A percentile compares a stretch with the other conserved stretches of the same genome.
Conservation (phyloP, 768 basidiomycete genomes). For the Clavaria fumosa region DNA sequence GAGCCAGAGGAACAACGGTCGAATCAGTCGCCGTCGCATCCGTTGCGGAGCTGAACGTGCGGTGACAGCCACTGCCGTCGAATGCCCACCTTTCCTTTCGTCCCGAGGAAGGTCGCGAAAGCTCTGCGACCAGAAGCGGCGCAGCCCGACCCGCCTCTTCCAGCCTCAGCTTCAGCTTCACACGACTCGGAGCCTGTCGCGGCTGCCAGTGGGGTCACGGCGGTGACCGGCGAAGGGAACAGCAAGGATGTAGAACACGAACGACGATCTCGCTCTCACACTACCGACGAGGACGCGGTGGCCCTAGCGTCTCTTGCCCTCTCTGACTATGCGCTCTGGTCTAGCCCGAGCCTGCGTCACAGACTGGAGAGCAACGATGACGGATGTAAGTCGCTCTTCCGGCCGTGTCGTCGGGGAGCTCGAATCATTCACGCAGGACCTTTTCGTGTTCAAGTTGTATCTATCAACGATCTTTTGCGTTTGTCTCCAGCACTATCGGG, state of each 20-base stretch:
- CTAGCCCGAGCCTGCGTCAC: constrained; percentile 36
- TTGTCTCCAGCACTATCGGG: constrained; percentile 23
- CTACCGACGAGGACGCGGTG: constrained; percentile 30
- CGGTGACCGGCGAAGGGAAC: background rate
- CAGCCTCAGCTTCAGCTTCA: background rate
- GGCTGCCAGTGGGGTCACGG: background rate
- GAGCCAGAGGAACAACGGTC: no score
- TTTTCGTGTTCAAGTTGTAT: constrained; percentile 30
- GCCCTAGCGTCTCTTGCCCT: constrained; percentile 41
- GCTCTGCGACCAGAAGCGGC: constrained; percentile 12
- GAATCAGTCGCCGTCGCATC: no score
- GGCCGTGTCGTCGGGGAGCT: constrained; percentile 5
- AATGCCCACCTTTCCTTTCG: constrained; percentile 24
- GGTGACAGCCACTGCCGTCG: no score
- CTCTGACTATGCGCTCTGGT: constrained; percentile 61
- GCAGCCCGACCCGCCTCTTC: background rate
- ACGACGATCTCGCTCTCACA: background rate
- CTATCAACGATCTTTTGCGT: constrained; percentile 37
- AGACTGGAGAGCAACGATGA: constrained; percentile 24
- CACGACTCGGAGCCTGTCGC: background rate
- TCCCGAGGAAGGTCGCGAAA: constrained; percentile 33
- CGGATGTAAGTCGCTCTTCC: constrained; percentile 27
- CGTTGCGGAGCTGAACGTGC: no score
- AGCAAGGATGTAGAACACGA: background rate
- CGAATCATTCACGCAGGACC: constrained; percentile 11